A percentile compares a stretch with the other conserved stretches of the same genome.
Evolutionary conservation across 306 rosid species (phyloP).

Genomic region (Luffa aegyptiaca): DNA sequence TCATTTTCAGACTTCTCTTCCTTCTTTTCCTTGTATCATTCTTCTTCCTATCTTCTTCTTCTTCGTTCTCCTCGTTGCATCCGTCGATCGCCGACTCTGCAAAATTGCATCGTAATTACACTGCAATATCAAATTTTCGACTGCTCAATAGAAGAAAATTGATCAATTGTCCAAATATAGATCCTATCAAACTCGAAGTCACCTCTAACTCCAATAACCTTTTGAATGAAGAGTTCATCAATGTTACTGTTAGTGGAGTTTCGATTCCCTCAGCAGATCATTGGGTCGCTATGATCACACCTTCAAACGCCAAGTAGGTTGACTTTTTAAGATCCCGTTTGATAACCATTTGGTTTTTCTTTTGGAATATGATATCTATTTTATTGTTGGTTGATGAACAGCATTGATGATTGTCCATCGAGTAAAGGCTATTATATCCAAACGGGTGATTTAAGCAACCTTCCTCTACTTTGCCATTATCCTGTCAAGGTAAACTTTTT

Average conservation of each 20-base stretch:
- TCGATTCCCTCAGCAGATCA: constrained; percentile 25
- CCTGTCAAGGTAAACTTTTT: constrained; percentile 64
- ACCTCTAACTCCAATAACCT: constrained; percentile 22
- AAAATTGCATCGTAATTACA: constrained; percentile 37
- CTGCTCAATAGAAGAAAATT: constrained; percentile 40
- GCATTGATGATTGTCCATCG: constrained; percentile 30
- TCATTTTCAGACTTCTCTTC: constrained; percentile 5
- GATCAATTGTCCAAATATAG: constrained; percentile 20
- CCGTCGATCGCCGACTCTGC: constrained; percentile 22
- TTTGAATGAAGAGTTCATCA: constrained; percentile 41
- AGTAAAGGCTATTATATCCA: constrained; percentile 27
- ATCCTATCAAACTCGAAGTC: constrained; percentile 23
- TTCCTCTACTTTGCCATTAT: constrained; percentile 90
- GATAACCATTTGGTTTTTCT: too few species aligned
- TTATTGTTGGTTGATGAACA: constrained; percentile 15
- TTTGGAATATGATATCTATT: not conserved
- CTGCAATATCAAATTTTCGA: constrained; percentile 61
- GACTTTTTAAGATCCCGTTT: too few species aligned
- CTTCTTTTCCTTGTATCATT: not conserved
- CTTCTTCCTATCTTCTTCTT: not conserved
- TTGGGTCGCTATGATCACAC: constrained; percentile 92
- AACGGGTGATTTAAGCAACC: constrained; percentile 66
- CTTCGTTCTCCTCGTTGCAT: constrained; percentile 15
- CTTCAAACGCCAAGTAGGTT: constrained; percentile 56
- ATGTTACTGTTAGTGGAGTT: constrained; percentile 46